These are phyloP conservation scores for Xylona heveae DNA, from an alignment of 495 filamentous ascomycete species.

Conservation along the genomic window DNA sequence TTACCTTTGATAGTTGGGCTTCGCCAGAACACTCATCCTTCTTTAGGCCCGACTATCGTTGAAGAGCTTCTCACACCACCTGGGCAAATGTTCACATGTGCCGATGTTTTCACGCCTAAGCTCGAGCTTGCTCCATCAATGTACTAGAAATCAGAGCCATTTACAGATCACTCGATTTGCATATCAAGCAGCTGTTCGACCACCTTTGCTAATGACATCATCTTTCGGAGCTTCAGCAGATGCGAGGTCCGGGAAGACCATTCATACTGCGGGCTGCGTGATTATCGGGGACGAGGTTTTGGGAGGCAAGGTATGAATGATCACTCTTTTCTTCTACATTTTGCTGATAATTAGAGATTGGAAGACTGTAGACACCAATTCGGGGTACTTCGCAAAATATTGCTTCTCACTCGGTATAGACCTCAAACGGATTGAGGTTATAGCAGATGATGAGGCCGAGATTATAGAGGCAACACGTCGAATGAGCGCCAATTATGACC, in stretches of 20 bases:
- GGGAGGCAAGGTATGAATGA: slow-evolving; percentile 83
- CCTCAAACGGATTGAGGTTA: slow-evolving; percentile 76
- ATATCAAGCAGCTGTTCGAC: no score
- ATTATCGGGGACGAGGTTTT: slow-evolving; percentile 96
- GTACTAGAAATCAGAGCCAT: no score
- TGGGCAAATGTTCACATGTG: no score
- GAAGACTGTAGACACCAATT: slow-evolving; percentile 81
- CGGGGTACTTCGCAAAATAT: slow-evolving; percentile 73
- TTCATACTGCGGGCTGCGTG: slow-evolving; percentile 79
- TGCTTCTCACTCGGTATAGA: slow-evolving; percentile 83
- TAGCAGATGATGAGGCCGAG: slow-evolving; percentile 73
- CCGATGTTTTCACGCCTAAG: no score
- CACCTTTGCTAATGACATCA: no score
- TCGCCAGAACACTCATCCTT: no score
- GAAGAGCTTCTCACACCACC: no score
- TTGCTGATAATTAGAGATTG: slow-evolving; percentile 6
- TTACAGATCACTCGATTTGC: no score
- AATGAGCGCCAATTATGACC: slow-evolving; percentile 77
- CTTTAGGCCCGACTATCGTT: no score
- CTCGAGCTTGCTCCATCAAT: no score
- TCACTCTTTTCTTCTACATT: not conserved
- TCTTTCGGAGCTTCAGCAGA: slow-evolving; percentile 22
- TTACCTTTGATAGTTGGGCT: no score
- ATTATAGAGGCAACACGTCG: slow-evolving; percentile 72
- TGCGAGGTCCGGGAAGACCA: slow-evolving; percentile 34